Evolutionary conservation across 441 rosid genomes (phyloP).

Genomic region (Bruguiera hainesii): DNA sequence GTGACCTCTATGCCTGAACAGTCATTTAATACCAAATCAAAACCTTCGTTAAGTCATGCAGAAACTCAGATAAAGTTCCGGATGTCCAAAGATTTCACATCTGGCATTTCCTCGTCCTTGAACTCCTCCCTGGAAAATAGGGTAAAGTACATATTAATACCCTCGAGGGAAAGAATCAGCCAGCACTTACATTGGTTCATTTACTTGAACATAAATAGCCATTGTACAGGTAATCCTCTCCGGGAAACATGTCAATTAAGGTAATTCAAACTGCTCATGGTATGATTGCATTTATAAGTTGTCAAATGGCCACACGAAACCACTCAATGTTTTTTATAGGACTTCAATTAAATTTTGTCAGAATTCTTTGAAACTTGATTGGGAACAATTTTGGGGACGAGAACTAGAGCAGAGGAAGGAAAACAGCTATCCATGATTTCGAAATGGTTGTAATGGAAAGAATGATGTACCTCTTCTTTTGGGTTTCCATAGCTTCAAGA

Average conservation of each 20-base stretch:
- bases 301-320: too few relatives aligned
- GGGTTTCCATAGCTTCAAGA: constrained; percentile 86
- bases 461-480: constrained; percentile 64
- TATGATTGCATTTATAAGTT: not conserved
- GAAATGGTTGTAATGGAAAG: not conserved
- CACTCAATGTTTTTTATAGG: too few relatives aligned
- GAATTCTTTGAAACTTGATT: too few relatives aligned
- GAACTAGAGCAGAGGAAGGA: not conserved
- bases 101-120: constrained; percentile 68
- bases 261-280: not conserved
- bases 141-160: not conserved
- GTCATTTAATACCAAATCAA: constrained; percentile 8
- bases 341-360: too few relatives aligned
- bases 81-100: constrained; percentile 84
- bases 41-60: constrained; percentile 8
- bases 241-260: not conserved
- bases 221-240: too few relatives aligned
- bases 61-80: constrained; percentile 69
- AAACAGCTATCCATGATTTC: not conserved
- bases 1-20: constrained; percentile 7
- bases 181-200: not conserved
- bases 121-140: constrained; percentile 73
- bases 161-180: not conserved
- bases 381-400: not conserved
- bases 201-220: not conserved